Base-by-base conservation (phyloP, 2,329 filamentous ascomycete species). In the Penicillium verrucosum region DNA sequence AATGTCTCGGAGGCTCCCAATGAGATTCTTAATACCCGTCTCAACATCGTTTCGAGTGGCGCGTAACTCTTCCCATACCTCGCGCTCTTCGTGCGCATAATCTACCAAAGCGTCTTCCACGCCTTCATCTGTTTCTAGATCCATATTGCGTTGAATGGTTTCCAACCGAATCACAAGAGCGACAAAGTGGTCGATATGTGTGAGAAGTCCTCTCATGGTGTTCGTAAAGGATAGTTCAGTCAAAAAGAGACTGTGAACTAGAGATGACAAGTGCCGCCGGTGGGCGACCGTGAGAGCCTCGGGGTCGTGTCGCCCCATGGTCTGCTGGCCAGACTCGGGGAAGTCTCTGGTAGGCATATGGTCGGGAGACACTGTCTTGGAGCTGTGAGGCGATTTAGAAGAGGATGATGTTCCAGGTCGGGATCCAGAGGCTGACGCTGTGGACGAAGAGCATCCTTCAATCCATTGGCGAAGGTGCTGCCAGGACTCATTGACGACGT, bases 201-300 rank as follows among this genome's bases (percentile, higher is more conserved):
- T 68, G 45, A 78, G 70, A 7, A 76, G 66, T 8, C 61, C 63
- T 32, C 73, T 74, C n/a, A 79, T 67, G 23, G 69, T 63, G 36
- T 64, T 65, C 10, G 77, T 75, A 56, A 80, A 78, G 1, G 71
- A 65, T 2, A 65, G 51, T 16, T 79, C 73, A 5, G 74, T 75
- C 5, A 81, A 65, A 25, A 80, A 75, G 10, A 81, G 63, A 4
- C 74, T 73, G 34, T 77, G 72, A 9, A 73, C 66, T 5, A 97
- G 79, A 2, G 86, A 84, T 36, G 82, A 78, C 12, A 97, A 83
- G 70, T 95, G 96, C 18, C 82, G 78, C 16, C 86, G 82, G 73
- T 97, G 93, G 3, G 91, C 92, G 4, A 85, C 83, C 5, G 91
- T 86, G 23, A 97, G 82, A 3, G 88, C 87, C 74, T 97, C 91